Base-by-base conservation (phyloP, 192 early-diverging fungal genomes). In the Podila epigama region DNA sequence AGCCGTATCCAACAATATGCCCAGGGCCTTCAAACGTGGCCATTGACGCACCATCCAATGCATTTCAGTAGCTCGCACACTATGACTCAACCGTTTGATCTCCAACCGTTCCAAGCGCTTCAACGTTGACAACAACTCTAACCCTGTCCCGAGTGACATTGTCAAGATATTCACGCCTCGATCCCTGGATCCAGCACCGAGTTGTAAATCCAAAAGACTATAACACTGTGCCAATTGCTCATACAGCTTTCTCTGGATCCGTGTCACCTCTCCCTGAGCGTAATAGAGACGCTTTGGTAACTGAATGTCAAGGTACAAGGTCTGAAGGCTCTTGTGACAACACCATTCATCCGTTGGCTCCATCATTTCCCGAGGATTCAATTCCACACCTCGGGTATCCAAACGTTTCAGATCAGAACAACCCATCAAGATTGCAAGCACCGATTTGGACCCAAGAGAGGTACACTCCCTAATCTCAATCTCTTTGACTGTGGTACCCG, bases 281-380 rank as follows among this genome's bases (percentile, higher is more conserved):
- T 72, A 72, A 20, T 72, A 57, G 10, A 36, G 33, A 32, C 70
- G 54, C 34, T 65, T 72, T 15, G 70, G 70, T 1, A 72, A 20
- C 15, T 60, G 18, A 13, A 72, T 65, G 39, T 72, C 70, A 1
- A 72, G 37, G 42, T 53, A 60, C n/a, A 72, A 39, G 4, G 48
- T 54, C 31, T 35, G 18, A 4, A 72, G 18, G 7, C 12, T 13
- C 22, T 31, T 51, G 25, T 48, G 44, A 15, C 70, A 72, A 1
- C 42, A 48, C 70, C 70, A 72, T 37, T 39, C 39, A 31, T 72
- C 70, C 20, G 62, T 12, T 5, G 62, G 32, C 1, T 72, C 70
- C 57, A 72, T 72, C 63, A 72, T 72, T 7, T 65, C 70, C 22
- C 70, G 44, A 7, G 70, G 70, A 37, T 72, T 72, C 27, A 72